Base-by-base conservation (phyloP, 805 yeast species). In the Cyberlindnera sargentensis region DNA sequence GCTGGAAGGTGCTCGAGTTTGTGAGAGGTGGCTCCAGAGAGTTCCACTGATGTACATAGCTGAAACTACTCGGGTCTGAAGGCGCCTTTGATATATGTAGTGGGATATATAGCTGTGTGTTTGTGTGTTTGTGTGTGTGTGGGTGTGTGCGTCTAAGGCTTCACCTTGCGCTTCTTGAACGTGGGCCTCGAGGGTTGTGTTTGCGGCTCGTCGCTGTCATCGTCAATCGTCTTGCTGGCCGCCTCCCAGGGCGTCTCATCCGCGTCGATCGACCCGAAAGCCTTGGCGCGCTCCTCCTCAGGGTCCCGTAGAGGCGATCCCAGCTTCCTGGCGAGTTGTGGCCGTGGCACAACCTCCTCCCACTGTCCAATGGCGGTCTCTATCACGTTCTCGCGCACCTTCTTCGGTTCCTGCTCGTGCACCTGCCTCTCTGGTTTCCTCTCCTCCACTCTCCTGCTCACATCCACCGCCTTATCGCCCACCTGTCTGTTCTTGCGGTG, bases 1-100 rank as follows among this genome's bases (percentile, higher is more conserved):
- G 99, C 31, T 93, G 99, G 99, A 87, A 86, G 70, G 80, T 93
- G 44, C 65, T 91, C 58, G 98, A 91, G 68, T 86, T 91, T 62
- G 96, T 87, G 39, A 82, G 96, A 60, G 96, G 96, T 53, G 91
- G 88, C 36, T 82, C 95, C 33, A 82, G 95, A 68, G 84, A 81
- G 47, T 89, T 84, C 76, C 57, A 55, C 34, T 48, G 44, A 48
- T 41, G 30, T 20, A 27, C 26, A 25, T 28, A 28, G 30, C 37
- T 40, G 20, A n/a, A 24, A 25, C 29, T 34, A 15, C 23, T 34
- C 25, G 15, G 23, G 11, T 34, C 9, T 3, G 15, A 25, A 26
- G 28, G 11, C 34, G 6, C 15, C 20, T 5, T n/a, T n/a, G 20
- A n/a, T 31, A n/a, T 20, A 31, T 31, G 34, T 31, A 31, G 11